Evolutionary conservation across 176 grass and related monocot species (phyloP), one percentile per base, ranked within the genome.

Genomic region (Carex cristatella): DNA sequence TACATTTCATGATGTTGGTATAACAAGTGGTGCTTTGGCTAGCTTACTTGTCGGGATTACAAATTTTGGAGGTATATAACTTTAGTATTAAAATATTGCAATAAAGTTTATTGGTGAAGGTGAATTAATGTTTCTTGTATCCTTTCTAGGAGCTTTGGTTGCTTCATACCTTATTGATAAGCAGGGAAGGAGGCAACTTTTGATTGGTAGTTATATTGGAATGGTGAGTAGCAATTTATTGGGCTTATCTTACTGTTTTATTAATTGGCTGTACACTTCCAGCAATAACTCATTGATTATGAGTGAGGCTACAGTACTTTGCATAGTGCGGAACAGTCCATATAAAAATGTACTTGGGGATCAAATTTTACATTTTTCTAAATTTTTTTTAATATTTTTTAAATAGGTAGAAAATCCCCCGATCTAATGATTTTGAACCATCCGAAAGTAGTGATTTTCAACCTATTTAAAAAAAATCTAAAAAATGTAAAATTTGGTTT

Each of bases 161-260:
- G 96, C 96, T 89, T 98, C 91, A 81, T 89, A 87, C 81, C 85
- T 99, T 81, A 98, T 98, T 88, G 96, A 98, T 90, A 98, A 94
- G 85, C 96, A 95, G 85, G 96, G 96, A 53, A 88, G 96, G 79
- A 91, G 92, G 61, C 94, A 85, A 59, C 96, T 98, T 89, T 90
- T 98, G 90, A 95, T 93, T 78, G 91, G 91, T 69, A 98, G 96
- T 78, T 98, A 98, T 72, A 64, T 98, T 70, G 96, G 93, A 92
- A 98, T 98, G 93, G 96, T 99, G 28, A 58, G 74, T 28, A 18
- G 74, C 57, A 57, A 84, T 79, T 54, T 37, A 80, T 46, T 48
- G 65, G 84, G 78, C 76, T 53, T 88, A 51, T 10, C 28, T 61
- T 82, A 81, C 60, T 81, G 10, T 9, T 23, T 15, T 79, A 79